These are phyloP conservation scores for Ogataea corticis DNA, from an alignment of 805 yeast species.

Conservation along the genomic window DNA sequence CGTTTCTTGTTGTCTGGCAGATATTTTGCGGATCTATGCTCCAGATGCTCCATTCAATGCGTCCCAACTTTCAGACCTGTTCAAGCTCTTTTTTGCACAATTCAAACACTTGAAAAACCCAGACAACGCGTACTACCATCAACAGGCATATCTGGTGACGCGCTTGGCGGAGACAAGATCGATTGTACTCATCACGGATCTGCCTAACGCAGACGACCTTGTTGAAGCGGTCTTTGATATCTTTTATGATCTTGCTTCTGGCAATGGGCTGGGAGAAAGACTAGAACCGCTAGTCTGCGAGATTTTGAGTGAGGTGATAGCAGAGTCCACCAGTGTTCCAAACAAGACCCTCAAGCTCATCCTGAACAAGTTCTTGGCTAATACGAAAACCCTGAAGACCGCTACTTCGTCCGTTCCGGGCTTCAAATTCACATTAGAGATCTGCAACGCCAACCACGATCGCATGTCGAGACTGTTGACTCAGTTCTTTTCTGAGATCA, in stretches of 20 bases:
- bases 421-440: slow-evolving; percentile 60
- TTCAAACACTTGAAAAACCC: slow-evolving; percentile 50
- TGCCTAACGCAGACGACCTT: slow-evolving; percentile 59
- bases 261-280: slow-evolving; percentile 46
- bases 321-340: slow-evolving; percentile 70
- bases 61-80: slow-evolving; percentile 59
- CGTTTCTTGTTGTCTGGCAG: slow-evolving; percentile 73
- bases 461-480: slow-evolving; percentile 75
- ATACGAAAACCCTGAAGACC: slow-evolving; percentile 25
- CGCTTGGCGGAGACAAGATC: slow-evolving; percentile 75
- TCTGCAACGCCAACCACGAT: slow-evolving; percentile 71
- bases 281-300: slow-evolving; percentile 66
- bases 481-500: slow-evolving; percentile 74
- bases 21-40: slow-evolving; percentile 73
- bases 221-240: slow-evolving; percentile 57
- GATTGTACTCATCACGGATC: slow-evolving; percentile 70
- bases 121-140: slow-evolving; percentile 61
- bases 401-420: slow-evolving; percentile 50
- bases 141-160: slow-evolving; percentile 64
- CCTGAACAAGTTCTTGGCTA: slow-evolving; percentile 57
- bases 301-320: slow-evolving; percentile 70
- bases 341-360: slow-evolving; percentile 59
- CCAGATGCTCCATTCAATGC: slow-evolving; percentile 89
- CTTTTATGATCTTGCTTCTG: slow-evolving; percentile 55
- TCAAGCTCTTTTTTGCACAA: slow-evolving; percentile 64